Base-by-base conservation (phyloP, 2,329 filamentous ascomycete species). In the Penicillium corylophilum region DNA sequence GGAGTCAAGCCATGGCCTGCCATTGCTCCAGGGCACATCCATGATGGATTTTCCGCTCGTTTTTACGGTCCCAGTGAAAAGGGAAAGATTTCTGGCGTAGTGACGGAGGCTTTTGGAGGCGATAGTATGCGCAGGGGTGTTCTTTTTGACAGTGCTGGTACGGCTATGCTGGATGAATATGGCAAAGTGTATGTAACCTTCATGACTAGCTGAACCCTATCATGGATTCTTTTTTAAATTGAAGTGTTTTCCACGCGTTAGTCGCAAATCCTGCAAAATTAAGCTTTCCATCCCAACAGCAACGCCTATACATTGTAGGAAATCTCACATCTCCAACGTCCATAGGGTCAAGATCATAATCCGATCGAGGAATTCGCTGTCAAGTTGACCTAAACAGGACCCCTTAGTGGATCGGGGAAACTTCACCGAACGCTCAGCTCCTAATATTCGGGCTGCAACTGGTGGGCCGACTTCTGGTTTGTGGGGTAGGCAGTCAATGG, bases 1-100 rank as follows among this genome's bases (percentile, higher is more conserved):
- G 73, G 74, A 5, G 53, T 67, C 40, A 63, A 48, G 15, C 67
- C 69, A 7, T 73, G 69, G 67, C 60, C 65, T 16, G 54, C 64
- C 4, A 48, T 66, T 23, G 51, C 54, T 8, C 46, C 43, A 12
- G 53, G 51, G 1, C 47, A 61, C 8, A 52, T 61, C 22, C 40
- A 55, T n/a, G 40, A 33, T 6, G 60, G 53, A 1, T 66, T 67
- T 22, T 57, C 55, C 3, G 64, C 65, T 2, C 57, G 65, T 8
- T 44, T 63, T 4, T 68, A 68, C 35, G 65, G 65, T 1, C 64
- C 65, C 5, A 66, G 60, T 42, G 46, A 51, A 2, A 7, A 54
- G 8, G 53, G 52, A 7, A 36, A 35, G 9, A 44, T 39, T 23
- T 41, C 46, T 20, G 26, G 49, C 4, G 44, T 60, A 15, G 51